These are phyloP conservation scores for Phylloporus arenicola DNA, from an alignment of 768 basidiomycete genomes.

Conservation along the genomic window DNA sequence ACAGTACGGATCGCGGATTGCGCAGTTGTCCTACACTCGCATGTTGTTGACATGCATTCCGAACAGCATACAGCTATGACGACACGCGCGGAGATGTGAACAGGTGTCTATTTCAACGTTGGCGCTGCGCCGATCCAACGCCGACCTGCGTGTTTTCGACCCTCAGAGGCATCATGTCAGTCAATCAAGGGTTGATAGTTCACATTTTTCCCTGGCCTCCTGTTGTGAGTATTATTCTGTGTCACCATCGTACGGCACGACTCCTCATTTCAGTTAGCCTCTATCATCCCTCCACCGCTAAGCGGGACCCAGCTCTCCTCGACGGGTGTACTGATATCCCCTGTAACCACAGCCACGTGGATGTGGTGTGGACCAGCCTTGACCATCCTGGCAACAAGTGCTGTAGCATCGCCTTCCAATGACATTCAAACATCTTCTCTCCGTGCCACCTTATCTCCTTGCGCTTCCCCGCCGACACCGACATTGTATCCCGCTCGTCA, in stretches of 20 bases:
- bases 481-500: too few relatives aligned
- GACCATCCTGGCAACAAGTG: too few relatives aligned
- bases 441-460: too few relatives aligned
- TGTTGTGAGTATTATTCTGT: slow-evolving; percentile 11
- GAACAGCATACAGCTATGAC: slow-evolving; percentile 42
- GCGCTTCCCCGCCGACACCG: too few relatives aligned
- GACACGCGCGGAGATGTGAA: slow-evolving; percentile 57
- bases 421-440: too few relatives aligned
- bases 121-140: slow-evolving; percentile 35
- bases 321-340: too few relatives aligned
- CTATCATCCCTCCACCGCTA: too few relatives aligned
- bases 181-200: slow-evolving; percentile 49
- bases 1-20: slow-evolving; percentile 33
- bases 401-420: too few relatives aligned
- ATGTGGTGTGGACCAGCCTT: too few relatives aligned
- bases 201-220: slow-evolving; percentile 73
- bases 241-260: neutral
- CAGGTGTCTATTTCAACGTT: slow-evolving; percentile 51
- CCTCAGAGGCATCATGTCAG: slow-evolving; percentile 54
- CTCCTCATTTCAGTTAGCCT: slow-evolving; percentile 39
- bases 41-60: slow-evolving; percentile 1
- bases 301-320: too few relatives aligned
- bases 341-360: too few relatives aligned
- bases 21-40: neutral
- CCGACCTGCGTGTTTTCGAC: slow-evolving; percentile 54